phyloP scores from a whole-genome alignment of 768 basidiomycete species.

The Trichaptum fuscoviolaceum region DNA sequence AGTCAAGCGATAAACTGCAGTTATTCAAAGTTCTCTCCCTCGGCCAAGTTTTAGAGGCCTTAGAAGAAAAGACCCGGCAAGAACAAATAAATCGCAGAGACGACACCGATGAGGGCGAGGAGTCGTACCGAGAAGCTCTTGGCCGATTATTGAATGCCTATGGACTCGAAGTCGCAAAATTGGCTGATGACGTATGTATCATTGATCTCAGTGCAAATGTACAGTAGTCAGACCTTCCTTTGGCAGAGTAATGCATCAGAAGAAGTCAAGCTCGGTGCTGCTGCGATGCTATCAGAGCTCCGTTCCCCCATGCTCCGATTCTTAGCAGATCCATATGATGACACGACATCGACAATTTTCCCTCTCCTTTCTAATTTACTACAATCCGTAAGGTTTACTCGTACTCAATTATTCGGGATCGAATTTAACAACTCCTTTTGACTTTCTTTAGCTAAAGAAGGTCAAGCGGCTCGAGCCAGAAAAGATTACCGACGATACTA shows the following conservation, averaged over 20 bases:
- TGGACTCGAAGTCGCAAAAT: constrained; percentile 77
- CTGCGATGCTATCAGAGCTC: constrained; percentile 54
- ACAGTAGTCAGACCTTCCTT: background rate
- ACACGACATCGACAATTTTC: constrained; percentile 82
- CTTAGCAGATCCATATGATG: constrained; percentile 86
- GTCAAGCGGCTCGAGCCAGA: constrained; percentile 40
- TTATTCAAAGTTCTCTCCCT: constrained; percentile 86
- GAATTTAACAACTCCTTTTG: constrained; percentile 7
- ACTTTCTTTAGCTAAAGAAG: constrained; percentile 66
- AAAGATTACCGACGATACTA: constrained; percentile 56
- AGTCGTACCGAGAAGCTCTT: constrained; percentile 83
- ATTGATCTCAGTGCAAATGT: constrained; percentile 9
- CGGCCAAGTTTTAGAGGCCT: constrained; percentile 70
- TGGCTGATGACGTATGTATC: constrained; percentile 63
- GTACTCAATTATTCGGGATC: background rate
- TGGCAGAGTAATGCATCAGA: constrained; percentile 55
- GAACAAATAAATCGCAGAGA: constrained; percentile 63
- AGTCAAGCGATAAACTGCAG: constrained; percentile 83
- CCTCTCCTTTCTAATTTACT: constrained; percentile 74
- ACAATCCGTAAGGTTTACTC: constrained; percentile 52
- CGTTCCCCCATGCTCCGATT: constrained; percentile 84
- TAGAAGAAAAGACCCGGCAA: constrained; percentile 70
- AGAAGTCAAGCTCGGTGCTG: constrained; percentile 59
- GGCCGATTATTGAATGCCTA: constrained; percentile 78
- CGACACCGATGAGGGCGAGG: constrained; percentile 80